phyloP scores from a whole-genome alignment of 129 eudicot genomes.

The Artemisia tridentata region DNA sequence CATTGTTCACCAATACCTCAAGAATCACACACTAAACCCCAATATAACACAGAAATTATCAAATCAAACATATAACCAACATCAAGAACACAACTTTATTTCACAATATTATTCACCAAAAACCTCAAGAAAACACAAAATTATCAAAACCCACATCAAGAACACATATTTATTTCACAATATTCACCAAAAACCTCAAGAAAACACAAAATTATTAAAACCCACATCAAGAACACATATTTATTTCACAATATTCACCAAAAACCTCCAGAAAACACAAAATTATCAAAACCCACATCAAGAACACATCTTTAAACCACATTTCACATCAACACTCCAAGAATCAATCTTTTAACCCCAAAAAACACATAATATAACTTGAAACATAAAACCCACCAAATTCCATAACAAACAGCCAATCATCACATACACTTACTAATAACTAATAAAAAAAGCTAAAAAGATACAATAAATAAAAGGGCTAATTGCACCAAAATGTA shows the following conservation, averaged over 20 bases:
- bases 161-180: not conserved
- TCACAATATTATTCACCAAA: too few relatives aligned
- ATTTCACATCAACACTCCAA: not conserved
- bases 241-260: too few relatives aligned
- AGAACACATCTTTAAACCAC: not conserved
- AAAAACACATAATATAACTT: constrained; percentile 11
- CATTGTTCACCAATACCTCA: constrained; percentile 4
- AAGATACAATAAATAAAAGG: too few relatives aligned
- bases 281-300: not conserved
- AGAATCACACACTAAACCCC: too few relatives aligned
- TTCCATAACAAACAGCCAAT: constrained; percentile 9
- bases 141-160: not conserved
- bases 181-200: too few relatives aligned
- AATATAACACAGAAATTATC: not conserved
- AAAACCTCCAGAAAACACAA: not conserved
- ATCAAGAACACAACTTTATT: constrained; percentile 18
- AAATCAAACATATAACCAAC: too few relatives aligned
- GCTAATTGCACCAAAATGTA: too few relatives aligned
- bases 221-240: not conserved
- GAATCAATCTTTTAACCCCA: not conserved
- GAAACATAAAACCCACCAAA: constrained; percentile 19
- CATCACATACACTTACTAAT: not conserved
- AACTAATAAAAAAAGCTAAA: not conserved
- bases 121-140: not conserved
- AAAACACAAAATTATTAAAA: not conserved